Evolutionary conservation across 495 filamentous ascomycete species (phyloP).

Genomic region (Podospora bellae-mahoneyi): DNA sequence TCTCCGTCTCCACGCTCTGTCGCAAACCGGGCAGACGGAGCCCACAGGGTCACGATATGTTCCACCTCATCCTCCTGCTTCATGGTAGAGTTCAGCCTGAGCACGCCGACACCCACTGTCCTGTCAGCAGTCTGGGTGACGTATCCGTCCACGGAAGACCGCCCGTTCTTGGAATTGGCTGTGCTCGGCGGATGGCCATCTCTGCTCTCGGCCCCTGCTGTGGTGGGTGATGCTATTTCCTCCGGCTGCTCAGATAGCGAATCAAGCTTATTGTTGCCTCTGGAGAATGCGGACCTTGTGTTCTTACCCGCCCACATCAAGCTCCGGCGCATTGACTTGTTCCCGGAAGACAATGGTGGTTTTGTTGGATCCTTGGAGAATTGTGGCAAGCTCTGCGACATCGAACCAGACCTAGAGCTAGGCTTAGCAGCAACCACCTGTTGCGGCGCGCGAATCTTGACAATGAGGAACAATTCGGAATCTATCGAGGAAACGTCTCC

Average conservation of each 20-base stretch:
- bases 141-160: conserved; percentile 46
- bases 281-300: conserved; percentile 47
- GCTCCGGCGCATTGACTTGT: conserved; percentile 68
- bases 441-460: conserved; percentile 68
- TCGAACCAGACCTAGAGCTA: conserved; percentile 43
- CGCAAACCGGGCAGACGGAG: conserved; percentile 47
- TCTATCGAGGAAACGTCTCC: conserved; percentile 67
- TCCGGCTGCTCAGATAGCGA: conserved; percentile 48
- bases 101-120: conserved; percentile 73
- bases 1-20: conserved; percentile 56
- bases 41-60: conserved; percentile 75
- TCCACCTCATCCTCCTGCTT: conserved; percentile 73
- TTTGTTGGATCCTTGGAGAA: conserved; percentile 40
- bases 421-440: conserved; percentile 48
- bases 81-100: conserved; percentile 76
- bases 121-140: conserved; percentile 47
- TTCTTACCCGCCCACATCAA: conserved; percentile 72
- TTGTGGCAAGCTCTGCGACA: conserved; percentile 34
- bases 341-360: conserved; percentile 41
- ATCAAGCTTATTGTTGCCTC: conserved; percentile 47
- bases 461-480: conserved; percentile 75
- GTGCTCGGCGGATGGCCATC: conserved; percentile 53
- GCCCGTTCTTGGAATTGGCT: conserved; percentile 48
- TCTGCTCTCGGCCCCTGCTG: conserved; percentile 36
- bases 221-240: conserved; percentile 32